A percentile compares a stretch with the other conserved stretches of the same genome.
Conservation (phyloP, 495 filamentous ascomycete genomes). For the Pyronema domesticum region DNA sequence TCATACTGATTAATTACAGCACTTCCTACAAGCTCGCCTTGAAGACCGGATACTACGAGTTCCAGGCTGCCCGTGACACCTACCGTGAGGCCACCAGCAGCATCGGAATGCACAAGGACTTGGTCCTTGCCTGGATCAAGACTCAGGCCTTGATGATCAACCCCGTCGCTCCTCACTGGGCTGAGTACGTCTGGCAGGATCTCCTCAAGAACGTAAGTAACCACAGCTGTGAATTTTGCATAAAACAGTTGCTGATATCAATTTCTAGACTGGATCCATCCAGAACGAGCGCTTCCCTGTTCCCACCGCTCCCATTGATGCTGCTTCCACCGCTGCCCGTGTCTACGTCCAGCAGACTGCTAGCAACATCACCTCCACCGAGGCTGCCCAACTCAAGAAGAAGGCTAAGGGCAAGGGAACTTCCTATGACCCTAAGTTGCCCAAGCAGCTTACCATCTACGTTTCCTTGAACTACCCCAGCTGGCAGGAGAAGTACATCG, state of each 20-base stretch:
- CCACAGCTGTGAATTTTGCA: not conserved
- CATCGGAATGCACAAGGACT: constrained; percentile 64
- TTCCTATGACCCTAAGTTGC: constrained; percentile 69
- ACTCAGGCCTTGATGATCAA: constrained; percentile 69
- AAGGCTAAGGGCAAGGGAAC: constrained; percentile 72
- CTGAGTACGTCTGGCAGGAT: constrained; percentile 85
- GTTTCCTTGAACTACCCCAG: constrained; percentile 55
- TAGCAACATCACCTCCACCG: constrained; percentile 69
- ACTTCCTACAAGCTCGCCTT: constrained; percentile 79
- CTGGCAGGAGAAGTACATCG: constrained; percentile 88
- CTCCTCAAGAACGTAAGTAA: constrained; percentile 50
- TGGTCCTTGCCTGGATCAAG: constrained; percentile 60
- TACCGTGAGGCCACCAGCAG: constrained; percentile 69
- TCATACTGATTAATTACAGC: constrained; percentile 28
- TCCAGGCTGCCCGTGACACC: constrained; percentile 66
- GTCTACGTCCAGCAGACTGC: constrained; percentile 62
- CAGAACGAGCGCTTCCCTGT: constrained; percentile 64
- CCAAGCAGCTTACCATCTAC: constrained; percentile 83
- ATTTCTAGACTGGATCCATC: constrained; percentile 38
- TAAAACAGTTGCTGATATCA: not conserved
- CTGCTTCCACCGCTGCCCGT: constrained; percentile 51
- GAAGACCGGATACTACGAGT: constrained; percentile 78
- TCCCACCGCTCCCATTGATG: constrained; percentile 40
- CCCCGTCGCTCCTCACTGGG: constrained; percentile 79
- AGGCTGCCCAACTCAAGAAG: constrained; percentile 62